Evolutionary conservation across 306 rosid genomes (phyloP).

Genomic region (Pterocarpus macrocarpus): DNA sequence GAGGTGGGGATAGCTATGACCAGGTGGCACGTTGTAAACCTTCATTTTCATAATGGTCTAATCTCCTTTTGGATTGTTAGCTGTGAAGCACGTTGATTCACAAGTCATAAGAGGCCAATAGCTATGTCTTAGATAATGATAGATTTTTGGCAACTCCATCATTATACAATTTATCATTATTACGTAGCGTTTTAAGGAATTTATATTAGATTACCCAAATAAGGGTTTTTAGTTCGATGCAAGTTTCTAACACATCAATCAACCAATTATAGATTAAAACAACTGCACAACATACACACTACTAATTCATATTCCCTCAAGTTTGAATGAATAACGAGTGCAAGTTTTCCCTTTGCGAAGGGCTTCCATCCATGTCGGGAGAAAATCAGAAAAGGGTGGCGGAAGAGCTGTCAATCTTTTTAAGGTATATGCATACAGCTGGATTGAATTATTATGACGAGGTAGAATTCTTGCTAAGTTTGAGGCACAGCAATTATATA

Average conservation of each 20-base stretch:
- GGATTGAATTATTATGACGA: constrained; percentile 23
- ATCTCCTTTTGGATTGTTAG: constrained; percentile 30
- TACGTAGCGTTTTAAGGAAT: constrained; percentile 1
- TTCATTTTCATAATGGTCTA: constrained; percentile 42
- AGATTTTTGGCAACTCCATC: neutral
- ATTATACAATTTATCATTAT: constrained; percentile 12
- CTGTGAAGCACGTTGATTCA: constrained; percentile 44
- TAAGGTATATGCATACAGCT: neutral
- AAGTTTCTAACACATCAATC: constrained; percentile 31
- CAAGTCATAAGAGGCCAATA: constrained; percentile 20
- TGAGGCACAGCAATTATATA: constrained; percentile 13
- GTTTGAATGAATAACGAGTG: constrained; percentile 43
- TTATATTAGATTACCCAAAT: constrained; percentile 12
- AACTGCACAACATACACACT: constrained; percentile 35
- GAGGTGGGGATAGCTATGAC: constrained; percentile 41
- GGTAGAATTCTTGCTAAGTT: constrained; percentile 1
- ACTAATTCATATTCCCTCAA: constrained; percentile 34
- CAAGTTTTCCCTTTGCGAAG: constrained; percentile 13
- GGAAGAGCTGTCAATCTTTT: neutral
- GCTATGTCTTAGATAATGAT: constrained; percentile 39
- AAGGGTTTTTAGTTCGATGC: constrained; percentile 34
- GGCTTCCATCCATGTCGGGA: constrained; percentile 14
- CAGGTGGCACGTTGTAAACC: constrained; percentile 44
- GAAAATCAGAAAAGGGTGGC: constrained; percentile 14
- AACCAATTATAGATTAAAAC: constrained; percentile 20